Base-by-base conservation (phyloP, 108 stramenopile genomes). In the Nannochloropsis salina region DNA sequence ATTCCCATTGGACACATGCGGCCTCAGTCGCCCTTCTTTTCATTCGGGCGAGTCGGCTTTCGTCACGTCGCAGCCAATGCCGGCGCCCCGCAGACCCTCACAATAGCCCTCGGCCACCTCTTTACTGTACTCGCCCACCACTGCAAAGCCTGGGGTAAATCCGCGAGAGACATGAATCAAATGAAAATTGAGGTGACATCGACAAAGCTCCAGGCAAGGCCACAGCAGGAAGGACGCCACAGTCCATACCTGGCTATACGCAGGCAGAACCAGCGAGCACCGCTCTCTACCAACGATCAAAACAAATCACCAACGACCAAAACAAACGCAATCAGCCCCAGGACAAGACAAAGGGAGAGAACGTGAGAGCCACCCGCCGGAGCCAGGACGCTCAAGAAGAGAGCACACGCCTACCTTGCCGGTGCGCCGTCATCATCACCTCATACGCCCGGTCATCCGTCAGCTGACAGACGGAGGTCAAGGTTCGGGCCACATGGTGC, bases 71-170 rank as follows among this genome's bases (percentile, higher is more conserved):
- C 61, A 74, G 61, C 61, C 61, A 8, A 74, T 74, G 6, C 61
- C 61, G 61, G 8, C 61, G 61, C 61, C 61, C 61, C 61, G 15
- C 61, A 74, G 6, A 15, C 61, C 61, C n/a, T 74, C 61, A 74
- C 61, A 74, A n/a, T 74, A 74, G 61, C 61, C 61, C 61, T 74
- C 61, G 61, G 61, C 61, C 4, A 74, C 61, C 3, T 74, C 61
- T 74, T 74, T 15, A n/a, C 20, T 74, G 61, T 74, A 74, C n/a
- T 74, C 47, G 10, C 47, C 47, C 47, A 51, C 47, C 47, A 51
- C 47, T 12, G 47, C 47, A 51, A 51, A 51, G 47, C 47, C 47
- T 51, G 47, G 47, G 47, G 15, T 0, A 51, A 51, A 51, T 51
- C 12, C 10, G 47, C 10, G 47, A 15, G 47, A 51, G 47, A 51